Conservation (phyloP, 116 monocot genomes). For the Zostera marina region DNA sequence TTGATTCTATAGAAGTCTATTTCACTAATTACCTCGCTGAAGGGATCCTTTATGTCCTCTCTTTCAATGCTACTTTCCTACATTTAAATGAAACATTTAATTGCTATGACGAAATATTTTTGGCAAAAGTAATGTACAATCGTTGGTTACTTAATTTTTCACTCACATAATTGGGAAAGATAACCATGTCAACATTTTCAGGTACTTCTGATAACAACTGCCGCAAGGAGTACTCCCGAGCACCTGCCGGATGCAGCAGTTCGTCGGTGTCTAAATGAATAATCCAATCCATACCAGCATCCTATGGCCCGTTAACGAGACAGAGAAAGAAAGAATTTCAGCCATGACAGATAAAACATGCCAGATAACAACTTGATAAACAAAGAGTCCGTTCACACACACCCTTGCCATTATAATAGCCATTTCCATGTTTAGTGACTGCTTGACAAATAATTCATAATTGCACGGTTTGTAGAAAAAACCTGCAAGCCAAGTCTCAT, state of each 20-base stretch:
- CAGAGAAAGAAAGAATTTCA: background rate
- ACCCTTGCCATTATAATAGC: slow-evolving; percentile 93
- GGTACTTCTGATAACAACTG: slow-evolving; percentile 66
- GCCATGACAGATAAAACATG: background rate
- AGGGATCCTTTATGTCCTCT: slow-evolving; percentile 92
- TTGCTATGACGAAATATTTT: background rate
- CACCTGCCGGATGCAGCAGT: slow-evolving; percentile 79
- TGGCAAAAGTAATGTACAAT: background rate
- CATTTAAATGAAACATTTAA: slow-evolving; percentile 3
- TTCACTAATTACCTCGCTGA: slow-evolving; percentile 55
- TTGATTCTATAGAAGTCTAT: background rate
- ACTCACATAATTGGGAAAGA: slow-evolving; percentile 98
- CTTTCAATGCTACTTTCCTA: slow-evolving; percentile 93
- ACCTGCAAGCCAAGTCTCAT: slow-evolving; percentile 84
- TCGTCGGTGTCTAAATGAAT: slow-evolving; percentile 98
- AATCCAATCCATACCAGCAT: slow-evolving; percentile 88
- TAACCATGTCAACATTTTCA: slow-evolving; percentile 90
- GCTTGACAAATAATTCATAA: slow-evolving; percentile 97
- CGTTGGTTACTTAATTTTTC: background rate
- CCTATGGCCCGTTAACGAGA: slow-evolving; percentile 14
- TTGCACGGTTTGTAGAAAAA: slow-evolving; percentile 99
- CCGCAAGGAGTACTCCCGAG: slow-evolving; percentile 71
- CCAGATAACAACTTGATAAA: too few species aligned
- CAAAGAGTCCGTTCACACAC: slow-evolving; percentile 8
- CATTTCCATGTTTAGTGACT: slow-evolving; percentile 99